Evolutionary conservation across 139 green algal species (phyloP).

Genomic region (Parachlorella kessleri): DNA sequence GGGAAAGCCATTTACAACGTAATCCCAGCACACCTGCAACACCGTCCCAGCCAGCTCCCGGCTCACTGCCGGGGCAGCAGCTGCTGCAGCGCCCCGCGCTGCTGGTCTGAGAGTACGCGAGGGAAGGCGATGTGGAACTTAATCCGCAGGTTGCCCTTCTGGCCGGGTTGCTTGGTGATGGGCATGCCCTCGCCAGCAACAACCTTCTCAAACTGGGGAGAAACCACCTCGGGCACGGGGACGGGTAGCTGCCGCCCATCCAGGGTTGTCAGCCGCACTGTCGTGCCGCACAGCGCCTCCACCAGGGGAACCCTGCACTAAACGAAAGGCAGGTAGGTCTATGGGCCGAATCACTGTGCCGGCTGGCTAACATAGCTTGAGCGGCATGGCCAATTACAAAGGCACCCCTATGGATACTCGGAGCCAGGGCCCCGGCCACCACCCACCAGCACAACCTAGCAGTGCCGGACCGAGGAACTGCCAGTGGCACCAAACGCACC

Average conservation of each 20-base stretch:
- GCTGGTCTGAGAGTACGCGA: slow-evolving; percentile 35
- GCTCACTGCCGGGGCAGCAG: slow-evolving; percentile 26
- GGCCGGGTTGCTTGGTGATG: slow-evolving; percentile 66
- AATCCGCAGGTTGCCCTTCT: slow-evolving; percentile 75
- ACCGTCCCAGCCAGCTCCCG: too few species aligned
- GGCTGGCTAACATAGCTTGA: too few species aligned
- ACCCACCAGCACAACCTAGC: too few species aligned
- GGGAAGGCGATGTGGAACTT: slow-evolving; percentile 66
- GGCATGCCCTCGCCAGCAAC: slow-evolving; percentile 83
- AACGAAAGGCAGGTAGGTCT: too few species aligned
- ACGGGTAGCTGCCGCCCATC: slow-evolving; percentile 63
- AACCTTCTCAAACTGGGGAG: slow-evolving; percentile 26
- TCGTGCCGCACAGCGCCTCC: slow-evolving; percentile 58
- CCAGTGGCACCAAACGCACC: not conserved
- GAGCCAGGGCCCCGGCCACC: too few species aligned
- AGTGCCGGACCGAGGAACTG: too few species aligned
- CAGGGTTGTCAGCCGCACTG: slow-evolving; percentile 46
- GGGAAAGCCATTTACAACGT: too few species aligned
- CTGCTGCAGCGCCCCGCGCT: slow-evolving; percentile 35
- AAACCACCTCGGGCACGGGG: slow-evolving; percentile 8
- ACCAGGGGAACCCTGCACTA: slow-evolving; percentile 39
- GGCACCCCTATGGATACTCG: too few species aligned
- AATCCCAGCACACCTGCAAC: too few species aligned
- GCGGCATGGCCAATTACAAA: too few species aligned
- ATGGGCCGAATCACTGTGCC: too few species aligned